Evolutionary conservation across 306 rosid genomes (phyloP).

Genomic region (Quercus wislizeni): DNA sequence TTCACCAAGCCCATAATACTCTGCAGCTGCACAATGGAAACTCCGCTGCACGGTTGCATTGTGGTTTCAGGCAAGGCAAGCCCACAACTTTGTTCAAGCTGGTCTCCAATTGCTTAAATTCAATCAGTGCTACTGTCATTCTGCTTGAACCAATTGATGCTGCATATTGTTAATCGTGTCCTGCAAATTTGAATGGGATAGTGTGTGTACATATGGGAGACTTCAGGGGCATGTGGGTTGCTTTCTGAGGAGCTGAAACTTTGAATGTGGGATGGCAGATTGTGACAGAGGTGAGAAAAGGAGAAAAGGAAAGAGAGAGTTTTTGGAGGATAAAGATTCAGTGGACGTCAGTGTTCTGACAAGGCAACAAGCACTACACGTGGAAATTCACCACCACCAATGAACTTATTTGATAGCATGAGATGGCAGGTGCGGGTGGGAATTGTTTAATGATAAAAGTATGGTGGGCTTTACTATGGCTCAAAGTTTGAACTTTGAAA

Average conservation of each 20-base stretch:
- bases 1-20: slow-evolving; percentile 6
- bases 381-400: background rate
- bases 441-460: slow-evolving; percentile 16
- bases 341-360: slow-evolving; percentile 16
- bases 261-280: slow-evolving; percentile 3
- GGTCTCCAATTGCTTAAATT: too few relatives aligned
- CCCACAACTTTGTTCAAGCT: too few relatives aligned
- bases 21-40: background rate
- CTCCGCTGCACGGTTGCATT: background rate
- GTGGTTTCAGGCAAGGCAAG: too few relatives aligned
- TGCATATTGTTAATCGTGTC: background rate
- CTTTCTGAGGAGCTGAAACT: slow-evolving; percentile 1
- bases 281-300: slow-evolving; percentile 9
- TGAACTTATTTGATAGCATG: slow-evolving; percentile 12
- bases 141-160: background rate
- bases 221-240: background rate
- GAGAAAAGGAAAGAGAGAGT: background rate
- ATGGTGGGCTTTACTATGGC: slow-evolving; percentile 12
- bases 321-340: background rate
- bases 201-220: background rate
- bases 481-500: too few relatives aligned
- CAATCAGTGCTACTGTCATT: background rate
- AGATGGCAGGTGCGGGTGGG: background rate
- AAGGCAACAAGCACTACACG: background rate
- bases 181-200: background rate